Evolutionary conservation across 495 filamentous ascomycete genomes (phyloP).

Genomic region (Aspergillus biplanus): DNA sequence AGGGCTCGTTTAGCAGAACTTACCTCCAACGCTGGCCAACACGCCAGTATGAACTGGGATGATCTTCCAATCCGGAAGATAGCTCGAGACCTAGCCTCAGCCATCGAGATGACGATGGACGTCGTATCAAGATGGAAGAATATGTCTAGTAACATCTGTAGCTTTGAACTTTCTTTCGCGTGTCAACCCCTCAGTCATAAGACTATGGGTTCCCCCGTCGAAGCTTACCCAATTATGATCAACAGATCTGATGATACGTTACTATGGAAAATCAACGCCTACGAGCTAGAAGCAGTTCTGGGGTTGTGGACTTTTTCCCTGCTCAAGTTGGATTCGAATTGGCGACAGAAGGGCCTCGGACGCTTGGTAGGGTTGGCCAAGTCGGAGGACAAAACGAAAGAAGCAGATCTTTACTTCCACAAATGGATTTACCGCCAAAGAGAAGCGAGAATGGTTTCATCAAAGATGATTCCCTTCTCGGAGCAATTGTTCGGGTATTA

Average conservation of each 20-base stretch:
- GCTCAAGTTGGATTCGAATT: conserved; percentile 26
- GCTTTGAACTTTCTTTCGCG: conserved; percentile 30
- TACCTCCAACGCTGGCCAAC: conserved; percentile 23
- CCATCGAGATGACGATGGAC: conserved; percentile 41
- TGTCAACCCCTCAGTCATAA: conserved; percentile 20
- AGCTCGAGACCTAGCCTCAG: conserved; percentile 31
- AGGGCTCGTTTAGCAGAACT: conserved; percentile 34
- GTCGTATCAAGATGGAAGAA: conserved; percentile 35
- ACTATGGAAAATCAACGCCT: conserved; percentile 32
- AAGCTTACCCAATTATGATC: conserved; percentile 27
- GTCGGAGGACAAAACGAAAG: conserved; percentile 24
- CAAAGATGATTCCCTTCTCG: conserved; percentile 24
- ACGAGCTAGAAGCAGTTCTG: conserved; percentile 39
- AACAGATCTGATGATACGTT: conserved; percentile 31
- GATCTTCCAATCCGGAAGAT: conserved; percentile 35
- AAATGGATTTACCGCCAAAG: conserved; percentile 45
- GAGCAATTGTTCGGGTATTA: conserved; percentile 31
- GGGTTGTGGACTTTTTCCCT: conserved; percentile 43
- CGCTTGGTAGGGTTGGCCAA: conserved; percentile 35
- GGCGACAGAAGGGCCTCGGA: conserved; percentile 23
- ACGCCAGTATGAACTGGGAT: conserved; percentile 32
- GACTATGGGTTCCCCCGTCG: conserved; percentile 2
- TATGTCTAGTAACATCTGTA: background rate
- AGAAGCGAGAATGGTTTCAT: conserved; percentile 32
- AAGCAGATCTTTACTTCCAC: conserved; percentile 38